Evolutionary conservation across 169 alveolate genomes (phyloP).

Genomic region (Ophryocystis elektroscirrha): DNA sequence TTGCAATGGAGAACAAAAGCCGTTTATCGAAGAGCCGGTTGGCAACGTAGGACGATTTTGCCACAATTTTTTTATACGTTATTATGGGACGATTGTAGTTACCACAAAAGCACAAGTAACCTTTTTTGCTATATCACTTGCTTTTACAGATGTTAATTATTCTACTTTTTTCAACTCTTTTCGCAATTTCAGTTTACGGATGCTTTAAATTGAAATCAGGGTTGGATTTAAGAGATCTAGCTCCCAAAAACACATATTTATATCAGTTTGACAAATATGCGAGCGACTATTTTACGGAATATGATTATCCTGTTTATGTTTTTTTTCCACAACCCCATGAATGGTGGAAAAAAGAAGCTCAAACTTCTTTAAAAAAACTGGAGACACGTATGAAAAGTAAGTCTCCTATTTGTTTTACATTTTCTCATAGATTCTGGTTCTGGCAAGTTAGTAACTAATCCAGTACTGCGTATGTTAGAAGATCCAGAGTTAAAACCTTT

Average conservation of each 20-base stretch:
- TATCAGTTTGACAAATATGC: conserved; percentile 20
- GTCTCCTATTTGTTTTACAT: too few relatives aligned
- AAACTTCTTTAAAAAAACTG: conserved; percentile 17
- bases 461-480: conserved; percentile 24
- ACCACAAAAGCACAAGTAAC: conserved; percentile 18
- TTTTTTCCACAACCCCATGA: conserved; percentile 24
- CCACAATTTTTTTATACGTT: conserved; percentile 21
- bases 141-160: conserved; percentile 9
- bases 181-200: conserved; percentile 24
- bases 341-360: conserved; percentile 20
- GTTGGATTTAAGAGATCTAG: conserved; percentile 26
- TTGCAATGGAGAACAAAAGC: conserved; percentile 12
- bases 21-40: conserved; percentile 25
- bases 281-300: conserved; percentile 21
- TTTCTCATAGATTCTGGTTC: conserved; percentile 7
- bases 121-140: not conserved
- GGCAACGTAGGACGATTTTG: conserved; percentile 36
- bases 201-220: conserved; percentile 32
- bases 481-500: conserved; percentile 26
- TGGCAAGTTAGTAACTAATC: conserved; percentile 20
- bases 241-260: conserved; percentile 29
- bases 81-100: conserved; percentile 28
- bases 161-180: conserved; percentile 14
- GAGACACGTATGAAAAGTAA: too few relatives aligned
- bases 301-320: conserved; percentile 33